Conservation (phyloP, 495 filamentous ascomycete species). For the Talaromyces wortmannii region DNA sequence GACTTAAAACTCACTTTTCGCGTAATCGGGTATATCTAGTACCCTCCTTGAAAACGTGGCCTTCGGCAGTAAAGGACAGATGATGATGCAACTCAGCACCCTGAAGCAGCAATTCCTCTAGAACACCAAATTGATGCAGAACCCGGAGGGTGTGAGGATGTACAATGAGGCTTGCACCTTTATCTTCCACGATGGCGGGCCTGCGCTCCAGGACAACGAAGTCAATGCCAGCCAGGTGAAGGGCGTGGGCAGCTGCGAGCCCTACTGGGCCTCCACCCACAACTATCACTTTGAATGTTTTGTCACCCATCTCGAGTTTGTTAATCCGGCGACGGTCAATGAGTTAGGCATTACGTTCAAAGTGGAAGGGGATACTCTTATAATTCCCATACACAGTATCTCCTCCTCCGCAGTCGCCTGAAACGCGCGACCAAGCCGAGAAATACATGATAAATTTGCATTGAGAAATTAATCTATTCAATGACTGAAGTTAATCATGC, state of each 20-base stretch:
- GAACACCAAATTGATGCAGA: conserved; percentile 42
- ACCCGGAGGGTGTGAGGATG: conserved; percentile 29
- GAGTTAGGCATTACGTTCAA: not conserved
- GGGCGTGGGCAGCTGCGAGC: conserved; percentile 37
- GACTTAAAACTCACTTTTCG: conserved; percentile 10
- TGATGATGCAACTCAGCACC: conserved; percentile 13
- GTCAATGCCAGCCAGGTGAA: conserved; percentile 42
- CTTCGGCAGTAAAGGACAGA: conserved; percentile 11
- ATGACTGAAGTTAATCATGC: not conserved
- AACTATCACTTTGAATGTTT: conserved; percentile 42
- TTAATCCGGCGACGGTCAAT: not conserved
- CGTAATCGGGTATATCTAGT: conserved; percentile 6
- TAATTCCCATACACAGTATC: not conserved
- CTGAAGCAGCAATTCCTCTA: conserved; percentile 19
- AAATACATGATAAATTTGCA: not conserved
- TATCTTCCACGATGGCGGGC: conserved; percentile 21
- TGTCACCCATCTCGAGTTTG: not conserved
- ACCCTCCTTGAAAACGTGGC: conserved; percentile 10
- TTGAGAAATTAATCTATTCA: not conserved
- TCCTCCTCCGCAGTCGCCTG: not conserved
- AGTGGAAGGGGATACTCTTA: not conserved
- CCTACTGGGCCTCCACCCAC: conserved; percentile 45
- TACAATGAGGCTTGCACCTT: conserved; percentile 31
- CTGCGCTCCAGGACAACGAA: conserved; percentile 43
- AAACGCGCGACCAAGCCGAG: not conserved